Percentiles rank a stretch among this genome's conserved stretches.
phyloP scores from a whole-genome alignment of 306 rosid species.

The Fagus sylvatica region DNA sequence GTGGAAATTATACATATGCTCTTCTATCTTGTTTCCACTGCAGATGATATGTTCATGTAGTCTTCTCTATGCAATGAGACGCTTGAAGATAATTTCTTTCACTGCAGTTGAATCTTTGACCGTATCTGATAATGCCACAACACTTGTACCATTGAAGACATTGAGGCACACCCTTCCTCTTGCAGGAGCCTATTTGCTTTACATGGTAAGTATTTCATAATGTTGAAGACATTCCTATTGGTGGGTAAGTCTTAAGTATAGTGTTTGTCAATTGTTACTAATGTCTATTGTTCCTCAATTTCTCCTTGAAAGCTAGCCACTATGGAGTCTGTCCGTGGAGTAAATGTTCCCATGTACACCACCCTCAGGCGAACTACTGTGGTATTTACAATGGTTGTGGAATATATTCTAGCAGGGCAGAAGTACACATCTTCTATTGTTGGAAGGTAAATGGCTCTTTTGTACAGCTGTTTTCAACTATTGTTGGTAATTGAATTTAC shows the following conservation, averaged over 20 bases:
- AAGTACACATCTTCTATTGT: slow-evolving; percentile 68
- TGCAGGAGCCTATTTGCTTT: slow-evolving; percentile 85
- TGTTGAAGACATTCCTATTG: slow-evolving; percentile 4
- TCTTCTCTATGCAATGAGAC: slow-evolving; percentile 70
- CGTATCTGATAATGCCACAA: slow-evolving; percentile 48
- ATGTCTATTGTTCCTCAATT: slow-evolving; percentile 35
- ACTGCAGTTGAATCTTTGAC: slow-evolving; percentile 50
- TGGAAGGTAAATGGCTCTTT: slow-evolving; percentile 65
- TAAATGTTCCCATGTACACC: slow-evolving; percentile 99
- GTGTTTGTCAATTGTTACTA: slow-evolving; percentile 17
- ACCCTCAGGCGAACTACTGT: slow-evolving; percentile 94
- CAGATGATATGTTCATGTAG: slow-evolving; percentile 83
- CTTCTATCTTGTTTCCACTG: slow-evolving; percentile 28
- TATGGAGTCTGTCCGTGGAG: slow-evolving; percentile 98
- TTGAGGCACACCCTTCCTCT: slow-evolving; percentile 80
- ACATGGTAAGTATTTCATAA: slow-evolving; percentile 62
- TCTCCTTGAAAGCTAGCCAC: slow-evolving; percentile 81
- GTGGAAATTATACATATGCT: background rate
- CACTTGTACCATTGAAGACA: slow-evolving; percentile 68
- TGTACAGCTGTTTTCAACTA: slow-evolving; percentile 2
- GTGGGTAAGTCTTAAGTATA: background rate
- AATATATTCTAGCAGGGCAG: slow-evolving; percentile 75
- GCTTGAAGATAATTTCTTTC: slow-evolving; percentile 75
- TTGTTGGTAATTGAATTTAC: background rate
- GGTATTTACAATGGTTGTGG: slow-evolving; percentile 85